phyloP scores from a whole-genome alignment of 768 basidiomycete genomes.

The Ephemerocybe angulata region DNA sequence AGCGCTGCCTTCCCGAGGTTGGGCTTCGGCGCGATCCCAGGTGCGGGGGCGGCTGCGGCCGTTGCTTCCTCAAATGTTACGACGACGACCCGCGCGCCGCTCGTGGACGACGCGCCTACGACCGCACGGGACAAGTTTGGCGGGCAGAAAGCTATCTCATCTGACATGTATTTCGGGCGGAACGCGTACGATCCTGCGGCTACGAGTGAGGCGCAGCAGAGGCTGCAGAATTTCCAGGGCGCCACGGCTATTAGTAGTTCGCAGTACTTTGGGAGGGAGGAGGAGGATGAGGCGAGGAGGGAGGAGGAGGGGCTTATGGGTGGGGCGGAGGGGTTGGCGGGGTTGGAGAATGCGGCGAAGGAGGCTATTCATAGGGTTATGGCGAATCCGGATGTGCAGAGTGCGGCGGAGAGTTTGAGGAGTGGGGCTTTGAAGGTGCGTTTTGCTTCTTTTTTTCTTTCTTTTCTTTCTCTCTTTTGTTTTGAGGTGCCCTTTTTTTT shows the following conservation, averaged over 20 bases:
- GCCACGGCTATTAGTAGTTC: conserved; percentile 92
- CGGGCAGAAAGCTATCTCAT: conserved; percentile 91
- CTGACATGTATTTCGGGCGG: conserved; percentile 95
- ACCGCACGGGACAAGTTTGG: conserved; percentile 91
- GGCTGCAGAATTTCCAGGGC: conserved; percentile 83
- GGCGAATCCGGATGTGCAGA: conserved; percentile 86
- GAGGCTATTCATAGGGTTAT: conserved; percentile 74
- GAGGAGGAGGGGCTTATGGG: conserved; percentile 39
- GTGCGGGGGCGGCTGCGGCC: conserved; percentile 51
- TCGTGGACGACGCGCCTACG: conserved; percentile 60
- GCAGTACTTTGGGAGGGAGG: conserved; percentile 93
- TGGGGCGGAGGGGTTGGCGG: conserved; percentile 60
- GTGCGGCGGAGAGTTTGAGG: conserved; percentile 73
- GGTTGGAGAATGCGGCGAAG: conserved; percentile 58
- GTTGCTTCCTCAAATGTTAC: conserved; percentile 30
- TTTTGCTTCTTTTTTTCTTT: conserved; percentile 3
- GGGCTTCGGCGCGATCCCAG: conserved; percentile 82
- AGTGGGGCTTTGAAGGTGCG: conserved; percentile 78
- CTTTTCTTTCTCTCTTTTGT: not conserved
- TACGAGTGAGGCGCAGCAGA: conserved; percentile 70
- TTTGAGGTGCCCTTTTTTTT: no score
- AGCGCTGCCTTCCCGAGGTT: conserved; percentile 60
- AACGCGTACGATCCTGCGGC: conserved; percentile 77
- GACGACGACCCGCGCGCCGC: conserved; percentile 26
- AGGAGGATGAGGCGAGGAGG: conserved; percentile 59